Conservation (phyloP, 2,329 filamentous ascomycete species). For the Bipolaris sorokiniana region DNA sequence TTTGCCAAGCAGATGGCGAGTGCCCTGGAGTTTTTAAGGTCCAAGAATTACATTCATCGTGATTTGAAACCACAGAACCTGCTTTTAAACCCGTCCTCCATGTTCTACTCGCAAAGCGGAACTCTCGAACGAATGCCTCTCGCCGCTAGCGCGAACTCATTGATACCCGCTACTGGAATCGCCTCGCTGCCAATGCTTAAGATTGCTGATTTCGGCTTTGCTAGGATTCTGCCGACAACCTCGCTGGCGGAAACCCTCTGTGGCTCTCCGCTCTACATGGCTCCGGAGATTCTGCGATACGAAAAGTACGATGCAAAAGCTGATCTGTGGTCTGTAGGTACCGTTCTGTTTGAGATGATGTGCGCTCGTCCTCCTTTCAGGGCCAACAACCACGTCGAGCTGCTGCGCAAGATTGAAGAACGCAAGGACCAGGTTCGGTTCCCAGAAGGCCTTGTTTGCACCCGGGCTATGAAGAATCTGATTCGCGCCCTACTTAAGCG, state of each 20-base stretch:
- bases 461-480: constrained; percentile 76
- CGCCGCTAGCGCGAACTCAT: constrained; percentile 78
- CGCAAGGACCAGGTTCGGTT: constrained; percentile 87
- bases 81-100: constrained; percentile 80
- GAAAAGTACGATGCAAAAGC: constrained; percentile 97
- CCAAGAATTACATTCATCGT: constrained; percentile 88
- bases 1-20: constrained; percentile 95
- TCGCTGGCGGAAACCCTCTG: constrained; percentile 95
- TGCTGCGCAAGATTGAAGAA: constrained; percentile 89
- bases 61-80: constrained; percentile 98
- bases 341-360: constrained; percentile 94
- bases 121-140: constrained; percentile 67
- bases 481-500: constrained; percentile 83
- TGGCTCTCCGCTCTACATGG: constrained; percentile 97
- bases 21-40: constrained; percentile 85
- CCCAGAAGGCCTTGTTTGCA: constrained; percentile 72
- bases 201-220: constrained; percentile 98
- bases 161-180: constrained; percentile 81
- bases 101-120: constrained; percentile 64
- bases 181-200: constrained; percentile 93
- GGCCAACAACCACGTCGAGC: constrained; percentile 91
- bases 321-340: constrained; percentile 96
- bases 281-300: constrained; percentile 94
- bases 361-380: constrained; percentile 88
- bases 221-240: constrained; percentile 85